Percentiles rank a stretch among this genome's conserved stretches.
phyloP scores from a whole-genome alignment of 306 rosid genomes.

The Cicer cuneatum region DNA sequence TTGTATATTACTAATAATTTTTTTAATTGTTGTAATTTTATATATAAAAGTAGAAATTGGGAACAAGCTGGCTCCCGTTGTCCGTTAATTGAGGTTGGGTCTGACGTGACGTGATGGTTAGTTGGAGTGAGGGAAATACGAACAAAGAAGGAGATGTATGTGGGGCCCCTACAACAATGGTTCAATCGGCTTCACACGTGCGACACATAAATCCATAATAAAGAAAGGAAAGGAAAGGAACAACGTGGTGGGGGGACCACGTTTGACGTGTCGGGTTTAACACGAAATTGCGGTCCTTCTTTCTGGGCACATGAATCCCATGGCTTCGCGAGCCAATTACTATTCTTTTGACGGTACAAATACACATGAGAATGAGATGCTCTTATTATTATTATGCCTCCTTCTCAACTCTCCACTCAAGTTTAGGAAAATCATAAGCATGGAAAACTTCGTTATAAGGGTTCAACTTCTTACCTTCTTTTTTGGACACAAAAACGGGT shows the following conservation, averaged over 20 bases:
- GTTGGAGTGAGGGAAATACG: constrained; percentile 12
- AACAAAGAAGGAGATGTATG: background rate
- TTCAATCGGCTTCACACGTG: constrained; percentile 66
- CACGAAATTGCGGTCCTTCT: constrained; percentile 52
- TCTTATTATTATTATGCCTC: too few species aligned
- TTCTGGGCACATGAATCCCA: constrained; percentile 36
- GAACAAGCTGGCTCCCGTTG: constrained; percentile 39
- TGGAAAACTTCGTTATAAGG: too few species aligned
- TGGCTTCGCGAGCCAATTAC: constrained; percentile 41
- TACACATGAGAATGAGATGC: too few species aligned
- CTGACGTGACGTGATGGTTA: constrained; percentile 50
- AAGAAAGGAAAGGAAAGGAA: constrained; percentile 33
- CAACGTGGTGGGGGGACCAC: constrained; percentile 56
- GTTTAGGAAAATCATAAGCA: too few species aligned
- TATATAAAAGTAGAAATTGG: background rate
- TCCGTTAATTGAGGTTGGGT: constrained; percentile 46
- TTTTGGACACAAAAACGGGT: too few species aligned
- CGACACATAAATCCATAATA: constrained; percentile 52
- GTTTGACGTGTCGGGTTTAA: constrained; percentile 42
- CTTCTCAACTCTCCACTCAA: too few species aligned
- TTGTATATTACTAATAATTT: too few species aligned
- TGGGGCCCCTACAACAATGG: constrained; percentile 35
- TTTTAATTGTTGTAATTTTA: background rate
- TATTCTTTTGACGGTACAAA: background rate
- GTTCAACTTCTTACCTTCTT: too few species aligned